These are phyloP conservation scores for Acer negundo DNA, from an alignment of 345 rosid genomes.

Conservation along the genomic window DNA sequence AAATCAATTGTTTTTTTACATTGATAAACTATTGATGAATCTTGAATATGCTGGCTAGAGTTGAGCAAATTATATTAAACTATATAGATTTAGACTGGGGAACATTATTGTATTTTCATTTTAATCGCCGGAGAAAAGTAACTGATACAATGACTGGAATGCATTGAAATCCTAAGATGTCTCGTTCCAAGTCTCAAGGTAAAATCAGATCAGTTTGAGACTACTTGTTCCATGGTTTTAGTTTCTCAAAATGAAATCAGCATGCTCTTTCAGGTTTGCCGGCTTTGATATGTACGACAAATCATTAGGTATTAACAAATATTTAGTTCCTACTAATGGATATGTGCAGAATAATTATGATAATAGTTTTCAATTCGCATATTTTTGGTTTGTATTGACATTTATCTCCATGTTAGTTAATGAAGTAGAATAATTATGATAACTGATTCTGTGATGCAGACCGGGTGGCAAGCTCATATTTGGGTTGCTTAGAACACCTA, in stretches of 20 bases:
- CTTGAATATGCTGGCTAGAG: background rate
- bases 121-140: background rate
- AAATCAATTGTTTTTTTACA: background rate
- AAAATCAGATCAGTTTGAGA: background rate
- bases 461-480: no score
- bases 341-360: background rate
- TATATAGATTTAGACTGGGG: slow-evolving; percentile 2
- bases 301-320: no score
- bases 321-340: background rate
- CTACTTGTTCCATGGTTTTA: background rate
- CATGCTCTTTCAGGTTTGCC: background rate
- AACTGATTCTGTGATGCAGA: no score
- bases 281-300: background rate
- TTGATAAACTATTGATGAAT: background rate
- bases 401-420: no score
- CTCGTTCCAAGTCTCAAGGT: background rate
- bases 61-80: background rate
- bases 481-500: no score
- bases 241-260: background rate
- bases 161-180: background rate
- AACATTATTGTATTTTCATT: background rate
- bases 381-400: background rate
- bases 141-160: background rate
- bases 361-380: background rate
- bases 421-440: no score